These are phyloP conservation scores for Dalbergia cochinchinensis DNA, from an alignment of 306 rosid species.

Conservation along the genomic window DNA sequence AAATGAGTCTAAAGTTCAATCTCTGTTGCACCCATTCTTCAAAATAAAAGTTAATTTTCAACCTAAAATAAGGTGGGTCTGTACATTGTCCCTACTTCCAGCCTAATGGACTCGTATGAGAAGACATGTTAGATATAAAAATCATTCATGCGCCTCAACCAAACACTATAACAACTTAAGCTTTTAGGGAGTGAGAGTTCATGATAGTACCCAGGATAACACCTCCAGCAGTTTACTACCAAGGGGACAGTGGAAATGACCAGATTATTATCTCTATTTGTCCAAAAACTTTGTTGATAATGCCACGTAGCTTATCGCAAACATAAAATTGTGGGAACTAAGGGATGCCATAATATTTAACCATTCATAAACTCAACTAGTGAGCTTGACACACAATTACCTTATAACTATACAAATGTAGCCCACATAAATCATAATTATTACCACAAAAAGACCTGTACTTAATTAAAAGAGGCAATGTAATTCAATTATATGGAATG, in stretches of 20 bases:
- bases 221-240: not conserved
- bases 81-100: no score
- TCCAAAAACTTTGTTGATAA: not conserved
- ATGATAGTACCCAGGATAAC: not conserved
- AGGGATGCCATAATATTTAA: not conserved
- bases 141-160: no score
- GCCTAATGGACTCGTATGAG: no score
- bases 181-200: not conserved
- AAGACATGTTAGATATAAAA: no score
- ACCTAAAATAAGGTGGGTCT: no score
- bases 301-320: not conserved
- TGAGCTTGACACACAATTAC: not conserved
- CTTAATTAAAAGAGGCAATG: slow-evolving; percentile 5
- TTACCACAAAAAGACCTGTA: not conserved
- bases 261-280: not conserved
- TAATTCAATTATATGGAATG: slow-evolving; percentile 20
- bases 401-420: not conserved
- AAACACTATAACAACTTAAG: no score
- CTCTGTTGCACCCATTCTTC: no score
- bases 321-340: slow-evolving; percentile 1
- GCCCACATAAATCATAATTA: not conserved
- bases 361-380: slow-evolving; percentile 1
- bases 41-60: no score
- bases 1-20: no score
- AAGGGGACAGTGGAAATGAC: not conserved